Conservation (phyloP, 495 filamentous ascomycete species). For the Ascodesmis nigricans region DNA sequence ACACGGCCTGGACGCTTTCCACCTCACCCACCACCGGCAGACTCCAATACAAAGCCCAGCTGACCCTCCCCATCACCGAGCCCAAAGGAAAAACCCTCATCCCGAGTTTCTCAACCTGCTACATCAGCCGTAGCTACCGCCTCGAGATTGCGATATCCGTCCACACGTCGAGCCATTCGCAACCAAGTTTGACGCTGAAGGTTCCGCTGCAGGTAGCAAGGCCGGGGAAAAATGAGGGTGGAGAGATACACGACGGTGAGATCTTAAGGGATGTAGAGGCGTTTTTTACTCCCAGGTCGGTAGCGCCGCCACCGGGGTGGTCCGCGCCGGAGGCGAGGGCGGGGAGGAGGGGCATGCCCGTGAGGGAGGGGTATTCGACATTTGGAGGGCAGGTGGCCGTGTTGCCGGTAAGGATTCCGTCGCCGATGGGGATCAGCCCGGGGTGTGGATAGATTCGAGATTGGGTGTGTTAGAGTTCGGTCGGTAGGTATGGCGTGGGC, state of each 20-base stretch:
- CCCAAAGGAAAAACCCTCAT: constrained; percentile 42
- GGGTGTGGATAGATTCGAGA: constrained; percentile 11
- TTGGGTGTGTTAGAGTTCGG: no score
- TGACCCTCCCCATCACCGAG: constrained; percentile 54
- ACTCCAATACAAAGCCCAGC: constrained; percentile 31
- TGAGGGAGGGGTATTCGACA: constrained; percentile 8
- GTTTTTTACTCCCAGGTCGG: constrained; percentile 27
- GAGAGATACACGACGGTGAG: constrained; percentile 20
- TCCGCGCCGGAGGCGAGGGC: constrained; percentile 1
- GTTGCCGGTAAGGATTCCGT: constrained; percentile 9
- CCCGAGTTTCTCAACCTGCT: constrained; percentile 77
- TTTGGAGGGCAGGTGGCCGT: constrained; percentile 4
- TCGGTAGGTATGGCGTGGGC: no score
- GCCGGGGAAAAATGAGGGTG: constrained; percentile 21
- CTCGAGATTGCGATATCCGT: constrained; percentile 46
- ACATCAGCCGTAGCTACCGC: constrained; percentile 56
- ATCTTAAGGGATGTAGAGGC: constrained; percentile 26
- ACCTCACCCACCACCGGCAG: constrained; percentile 35
- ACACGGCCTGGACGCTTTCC: constrained; percentile 8
- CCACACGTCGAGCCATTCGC: constrained; percentile 33
- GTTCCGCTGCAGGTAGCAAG: constrained; percentile 55
- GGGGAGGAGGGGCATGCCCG: neutral
- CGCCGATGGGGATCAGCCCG: constrained; percentile 12
- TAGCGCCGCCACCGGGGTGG: constrained; percentile 20
- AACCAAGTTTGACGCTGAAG: constrained; percentile 37